phyloP scores from a whole-genome alignment of 768 basidiomycete species.

The Boletus tylopilopsis region DNA sequence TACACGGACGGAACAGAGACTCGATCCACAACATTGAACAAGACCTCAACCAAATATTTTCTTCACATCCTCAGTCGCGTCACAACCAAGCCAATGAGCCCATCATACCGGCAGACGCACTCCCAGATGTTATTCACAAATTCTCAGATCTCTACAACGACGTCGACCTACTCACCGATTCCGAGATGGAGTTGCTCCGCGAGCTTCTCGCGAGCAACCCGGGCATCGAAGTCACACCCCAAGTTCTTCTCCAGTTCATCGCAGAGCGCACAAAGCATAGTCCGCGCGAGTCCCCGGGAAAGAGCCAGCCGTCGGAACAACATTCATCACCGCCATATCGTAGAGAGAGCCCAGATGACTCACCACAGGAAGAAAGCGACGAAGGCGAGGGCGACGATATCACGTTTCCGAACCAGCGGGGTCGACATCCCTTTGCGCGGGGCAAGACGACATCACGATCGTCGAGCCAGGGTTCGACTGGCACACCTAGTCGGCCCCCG shows the following conservation, averaged over 20 bases:
- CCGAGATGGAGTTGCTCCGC: constrained; percentile 61
- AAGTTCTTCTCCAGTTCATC: constrained; percentile 59
- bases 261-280: constrained; percentile 52
- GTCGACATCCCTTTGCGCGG: constrained; percentile 32
- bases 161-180: constrained; percentile 56
- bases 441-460: constrained; percentile 43
- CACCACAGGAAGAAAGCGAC: constrained; percentile 32
- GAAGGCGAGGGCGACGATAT: constrained; percentile 35
- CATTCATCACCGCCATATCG: constrained; percentile 8
- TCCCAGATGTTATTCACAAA: constrained; percentile 64
- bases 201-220: constrained; percentile 54
- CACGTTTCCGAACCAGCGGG: constrained; percentile 35
- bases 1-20: constrained; percentile 59
- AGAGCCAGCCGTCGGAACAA: constrained; percentile 12
- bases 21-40: constrained; percentile 69
- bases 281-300: constrained; percentile 27
- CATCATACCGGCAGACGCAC: constrained; percentile 65
- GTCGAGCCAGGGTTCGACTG: constrained; percentile 53
- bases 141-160: constrained; percentile 60
- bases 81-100: constrained; percentile 57
- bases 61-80: constrained; percentile 57
- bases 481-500: constrained; percentile 48
- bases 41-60: constrained; percentile 65
- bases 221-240: constrained; percentile 65
- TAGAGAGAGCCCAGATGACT: constrained; percentile 31